phyloP scores from a whole-genome alignment of 352 stramenopile species.

The Blastocystis sp. region DNA sequence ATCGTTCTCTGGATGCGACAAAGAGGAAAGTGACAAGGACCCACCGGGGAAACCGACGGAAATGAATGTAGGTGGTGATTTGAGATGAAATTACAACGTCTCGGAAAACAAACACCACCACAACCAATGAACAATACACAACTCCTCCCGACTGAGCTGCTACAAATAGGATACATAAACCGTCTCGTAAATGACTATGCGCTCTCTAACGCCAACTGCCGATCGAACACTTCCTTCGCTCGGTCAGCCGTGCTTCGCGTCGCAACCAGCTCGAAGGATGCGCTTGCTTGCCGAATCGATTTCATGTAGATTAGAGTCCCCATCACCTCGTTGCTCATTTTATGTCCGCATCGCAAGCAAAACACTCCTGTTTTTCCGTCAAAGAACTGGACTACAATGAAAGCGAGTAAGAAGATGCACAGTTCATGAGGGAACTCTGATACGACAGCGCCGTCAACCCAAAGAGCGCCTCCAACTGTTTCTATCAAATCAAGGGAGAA shows the following conservation, averaged over 20 bases:
- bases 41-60: no score
- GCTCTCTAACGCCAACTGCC: not conserved
- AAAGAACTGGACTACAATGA: not conserved
- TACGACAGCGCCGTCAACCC: not conserved
- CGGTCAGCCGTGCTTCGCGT: not conserved
- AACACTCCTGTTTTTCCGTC: not conserved
- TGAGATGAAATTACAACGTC: no score
- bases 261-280: not conserved
- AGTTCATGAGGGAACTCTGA: not conserved
- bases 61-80: no score
- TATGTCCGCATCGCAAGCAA: not conserved
- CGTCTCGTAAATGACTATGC: not conserved
- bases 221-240: not conserved
- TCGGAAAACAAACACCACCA: no score
- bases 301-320: not conserved
- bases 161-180: not conserved
- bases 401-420: not conserved
- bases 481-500: not conserved
- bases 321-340: not conserved
- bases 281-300: not conserved
- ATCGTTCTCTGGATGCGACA: not conserved
- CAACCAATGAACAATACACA: no score
- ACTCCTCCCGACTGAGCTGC: no score
- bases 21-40: no score
- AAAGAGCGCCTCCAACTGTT: not conserved